phyloP scores from a whole-genome alignment of 2,329 filamentous ascomycete species.

The Hawksworthiomyces lignivorus region DNA sequence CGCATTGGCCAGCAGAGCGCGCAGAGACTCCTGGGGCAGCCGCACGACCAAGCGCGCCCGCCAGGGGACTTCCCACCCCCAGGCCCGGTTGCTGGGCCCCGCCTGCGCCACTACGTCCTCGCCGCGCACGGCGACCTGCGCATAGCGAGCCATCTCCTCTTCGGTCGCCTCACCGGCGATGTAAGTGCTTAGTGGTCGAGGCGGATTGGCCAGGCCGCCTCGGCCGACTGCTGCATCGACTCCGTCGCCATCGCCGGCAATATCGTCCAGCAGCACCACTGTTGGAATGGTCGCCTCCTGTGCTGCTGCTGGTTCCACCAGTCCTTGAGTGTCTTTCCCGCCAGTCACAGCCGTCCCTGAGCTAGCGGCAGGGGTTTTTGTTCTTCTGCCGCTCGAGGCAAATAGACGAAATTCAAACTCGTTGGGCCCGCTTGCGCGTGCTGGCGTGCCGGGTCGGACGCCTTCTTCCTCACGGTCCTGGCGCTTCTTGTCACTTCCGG shows the following conservation, averaged over 20 bases:
- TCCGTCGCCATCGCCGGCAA: slow-evolving; percentile 29
- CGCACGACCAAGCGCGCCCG: slow-evolving; percentile 38
- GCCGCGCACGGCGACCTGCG: slow-evolving; percentile 40
- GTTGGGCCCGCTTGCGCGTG: background rate
- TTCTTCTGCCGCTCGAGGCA: slow-evolving; percentile 7
- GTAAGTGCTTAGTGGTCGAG: slow-evolving; percentile 42
- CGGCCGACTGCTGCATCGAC: slow-evolving; percentile 24
- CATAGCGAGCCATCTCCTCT: slow-evolving; percentile 31
- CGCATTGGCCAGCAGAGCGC: slow-evolving; percentile 12
- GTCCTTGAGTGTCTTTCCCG: too few species aligned
- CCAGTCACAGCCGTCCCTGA: too few species aligned
- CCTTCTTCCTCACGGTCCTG: background rate
- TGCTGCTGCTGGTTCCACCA: background rate
- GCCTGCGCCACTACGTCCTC: slow-evolving; percentile 36
- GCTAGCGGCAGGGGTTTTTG: background rate
- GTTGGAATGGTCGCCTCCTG: background rate
- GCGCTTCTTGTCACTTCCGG: background rate
- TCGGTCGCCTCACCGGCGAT: slow-evolving; percentile 32
- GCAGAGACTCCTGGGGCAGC: slow-evolving; percentile 18
- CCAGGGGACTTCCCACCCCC: slow-evolving; percentile 57
- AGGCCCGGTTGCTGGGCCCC: slow-evolving; percentile 37
- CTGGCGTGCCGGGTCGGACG: background rate
- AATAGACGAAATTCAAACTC: slow-evolving; percentile 16
- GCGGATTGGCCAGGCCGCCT: slow-evolving; percentile 31
- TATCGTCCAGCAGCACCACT: slow-evolving; percentile 42